These are phyloP conservation scores for Fraxinus cuspidata DNA, from an alignment of 257 asterid genomes.

Conservation along the genomic window DNA sequence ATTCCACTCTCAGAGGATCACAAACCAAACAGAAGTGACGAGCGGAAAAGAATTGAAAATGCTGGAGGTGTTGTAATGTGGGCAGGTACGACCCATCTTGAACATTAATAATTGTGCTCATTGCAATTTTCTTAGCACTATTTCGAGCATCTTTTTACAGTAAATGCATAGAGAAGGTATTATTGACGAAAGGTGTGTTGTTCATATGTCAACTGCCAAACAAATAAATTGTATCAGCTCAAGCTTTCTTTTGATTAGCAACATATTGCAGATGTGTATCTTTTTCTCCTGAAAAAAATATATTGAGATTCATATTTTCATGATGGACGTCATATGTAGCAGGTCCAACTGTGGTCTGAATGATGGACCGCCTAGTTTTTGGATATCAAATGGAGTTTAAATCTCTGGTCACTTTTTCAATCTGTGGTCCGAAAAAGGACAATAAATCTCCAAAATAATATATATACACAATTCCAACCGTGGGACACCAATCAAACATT, in stretches of 20 bases:
- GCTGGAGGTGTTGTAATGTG: slow-evolving; percentile 99
- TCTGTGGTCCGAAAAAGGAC: background rate
- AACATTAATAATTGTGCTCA: background rate
- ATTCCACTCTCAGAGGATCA: slow-evolving; percentile 96
- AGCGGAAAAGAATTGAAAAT: slow-evolving; percentile 93
- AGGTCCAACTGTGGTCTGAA: slow-evolving; percentile 8
- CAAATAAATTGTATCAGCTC: background rate
- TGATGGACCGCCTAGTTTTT: slow-evolving; percentile 15
- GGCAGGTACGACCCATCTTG: slow-evolving; percentile 72
- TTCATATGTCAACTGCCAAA: background rate
- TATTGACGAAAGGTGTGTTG: background rate
- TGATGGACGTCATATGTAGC: background rate
- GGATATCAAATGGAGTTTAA: background rate
- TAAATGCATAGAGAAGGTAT: background rate
- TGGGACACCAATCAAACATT: background rate
- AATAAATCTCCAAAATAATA: background rate
- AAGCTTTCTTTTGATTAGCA: background rate
- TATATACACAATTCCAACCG: background rate
- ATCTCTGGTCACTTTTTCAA: background rate
- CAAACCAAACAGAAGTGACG: slow-evolving; percentile 95
- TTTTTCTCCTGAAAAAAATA: background rate
- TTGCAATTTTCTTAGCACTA: slow-evolving; percentile 14
- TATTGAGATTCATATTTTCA: slow-evolving; percentile 12
- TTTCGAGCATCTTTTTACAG: slow-evolving; percentile 3
- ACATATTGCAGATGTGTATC: background rate